Evolutionary conservation across 805 yeast genomes (phyloP).

Genomic region (Cyberlindnera mycetangii): DNA sequence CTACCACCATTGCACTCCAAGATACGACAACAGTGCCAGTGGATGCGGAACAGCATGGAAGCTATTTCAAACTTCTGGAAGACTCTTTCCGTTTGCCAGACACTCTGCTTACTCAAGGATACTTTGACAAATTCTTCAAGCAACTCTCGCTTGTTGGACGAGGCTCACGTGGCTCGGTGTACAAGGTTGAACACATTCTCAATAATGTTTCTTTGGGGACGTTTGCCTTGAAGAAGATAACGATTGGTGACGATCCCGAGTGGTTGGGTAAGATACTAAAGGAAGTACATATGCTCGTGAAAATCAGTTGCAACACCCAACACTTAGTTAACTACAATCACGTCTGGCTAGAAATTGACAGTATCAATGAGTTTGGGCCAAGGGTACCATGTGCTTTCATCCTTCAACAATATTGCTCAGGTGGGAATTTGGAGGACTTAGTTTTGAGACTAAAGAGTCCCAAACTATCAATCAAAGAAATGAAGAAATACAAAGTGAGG

Average conservation of each 20-base stretch:
- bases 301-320: constrained; percentile 42
- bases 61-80: constrained; percentile 24
- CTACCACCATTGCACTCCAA: not conserved
- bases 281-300: constrained; percentile 71
- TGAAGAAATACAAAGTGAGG: constrained; percentile 35
- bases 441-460: constrained; percentile 38
- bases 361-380: constrained; percentile 50
- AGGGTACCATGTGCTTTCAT: constrained; percentile 71
- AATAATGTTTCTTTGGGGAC: constrained; percentile 69
- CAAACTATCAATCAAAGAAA: constrained; percentile 33
- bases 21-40: not conserved
- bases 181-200: constrained; percentile 77
- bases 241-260: constrained; percentile 73
- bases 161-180: constrained; percentile 85
- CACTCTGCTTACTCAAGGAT: constrained; percentile 75
- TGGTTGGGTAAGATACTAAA: constrained; percentile 67
- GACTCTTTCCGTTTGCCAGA: constrained; percentile 36
- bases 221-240: constrained; percentile 82
- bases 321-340: constrained; percentile 84
- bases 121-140: constrained; percentile 69
- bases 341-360: constrained; percentile 81
- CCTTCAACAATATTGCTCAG: constrained; percentile 82
- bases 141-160: constrained; percentile 62
- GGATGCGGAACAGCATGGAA: constrained; percentile 8
- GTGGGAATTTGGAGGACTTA: constrained; percentile 80